Evolutionary conservation across 2,329 filamentous ascomycete genomes (phyloP), one percentile per base, ranked within the genome.

Genomic region (Leptographium wingfieldii): DNA sequence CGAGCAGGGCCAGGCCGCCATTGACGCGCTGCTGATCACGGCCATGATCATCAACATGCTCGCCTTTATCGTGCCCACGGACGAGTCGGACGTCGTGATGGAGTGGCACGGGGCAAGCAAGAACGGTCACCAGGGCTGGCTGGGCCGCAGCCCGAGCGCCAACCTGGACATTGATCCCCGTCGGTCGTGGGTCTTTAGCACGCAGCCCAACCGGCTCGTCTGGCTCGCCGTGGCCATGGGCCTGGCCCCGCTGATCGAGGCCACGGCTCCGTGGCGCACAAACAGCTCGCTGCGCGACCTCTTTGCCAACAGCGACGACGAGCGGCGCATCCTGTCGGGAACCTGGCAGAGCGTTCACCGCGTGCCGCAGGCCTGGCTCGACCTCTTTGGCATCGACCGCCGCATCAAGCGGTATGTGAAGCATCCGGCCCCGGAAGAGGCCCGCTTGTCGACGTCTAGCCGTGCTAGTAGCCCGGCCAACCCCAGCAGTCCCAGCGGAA

Each of bases 1-100:
- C 5, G 38, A 22, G 19, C 63, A 64, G 33, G 65, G 64, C 16
- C 62, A 66, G 56, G 27, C 55, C 5, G 65, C 64, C 33, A 60
- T 64, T 48, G 65, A 65, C 27, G 62, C 61, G 9, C 60, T 68
- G 51, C 57, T 68, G 31, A 56, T 66, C 43, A 66, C 65, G 2
- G 64, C 65, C 52, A 64, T 66, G 62, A 57, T 66, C 25, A 62
- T 66, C 55, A 68, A 66, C 62, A 60, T 65, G 61, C 59, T 68
- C 33, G 38, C 65, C 40, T 66, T 67, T 54, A 57, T 62, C 14
- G 57, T 68, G 57, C 65, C 66, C 5, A 27, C 59, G 2, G 65
- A 67, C 25, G 60, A 61, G 19, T 55, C 55, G 27, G 63, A 63
- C 43, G 10, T 40, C 12, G 38, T 33, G 29, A 54, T 56, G 25